Evolutionary conservation across 2,329 filamentous ascomycete species (phyloP).

Genomic region (Aspergillus sp.): DNA sequence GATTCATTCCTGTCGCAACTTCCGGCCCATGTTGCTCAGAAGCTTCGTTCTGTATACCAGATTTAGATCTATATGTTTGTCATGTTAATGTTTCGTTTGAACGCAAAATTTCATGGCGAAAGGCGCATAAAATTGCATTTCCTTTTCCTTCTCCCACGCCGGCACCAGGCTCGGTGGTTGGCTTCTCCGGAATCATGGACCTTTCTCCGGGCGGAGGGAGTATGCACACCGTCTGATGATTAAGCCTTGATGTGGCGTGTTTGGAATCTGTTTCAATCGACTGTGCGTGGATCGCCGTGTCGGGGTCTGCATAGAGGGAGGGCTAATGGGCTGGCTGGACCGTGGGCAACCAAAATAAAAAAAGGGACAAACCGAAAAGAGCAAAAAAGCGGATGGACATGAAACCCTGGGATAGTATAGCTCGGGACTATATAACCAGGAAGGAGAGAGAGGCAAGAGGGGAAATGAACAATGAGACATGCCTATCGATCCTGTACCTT

Average conservation of each 20-base stretch:
- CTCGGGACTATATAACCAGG: constrained; percentile 15
- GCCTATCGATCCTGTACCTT: constrained; percentile 15
- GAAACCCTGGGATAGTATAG: constrained; percentile 13
- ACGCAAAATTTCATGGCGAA: constrained; percentile 23
- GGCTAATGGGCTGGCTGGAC: constrained; percentile 10
- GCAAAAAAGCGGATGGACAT: neutral
- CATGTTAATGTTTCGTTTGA: constrained; percentile 22
- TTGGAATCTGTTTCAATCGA: constrained; percentile 13
- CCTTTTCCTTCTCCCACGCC: constrained; percentile 2
- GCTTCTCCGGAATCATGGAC: constrained; percentile 1
- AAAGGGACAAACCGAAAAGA: neutral
- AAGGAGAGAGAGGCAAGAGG: neutral
- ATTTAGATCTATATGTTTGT: constrained; percentile 34
- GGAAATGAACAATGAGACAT: constrained; percentile 18
- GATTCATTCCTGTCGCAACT: constrained; percentile 49
- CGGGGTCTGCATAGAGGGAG: constrained; percentile 14
- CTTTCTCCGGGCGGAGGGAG: neutral
- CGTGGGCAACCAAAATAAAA: neutral
- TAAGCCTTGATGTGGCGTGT: neutral
- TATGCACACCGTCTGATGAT: neutral
- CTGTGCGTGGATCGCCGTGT: constrained; percentile 7
- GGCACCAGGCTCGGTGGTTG: neutral
- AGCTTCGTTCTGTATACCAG: constrained; percentile 46
- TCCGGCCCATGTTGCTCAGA: constrained; percentile 41
- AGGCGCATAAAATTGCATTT: constrained; percentile 27